phyloP scores from a whole-genome alignment of 176 grass and related monocot species.

The Calamus simplicifolius region DNA sequence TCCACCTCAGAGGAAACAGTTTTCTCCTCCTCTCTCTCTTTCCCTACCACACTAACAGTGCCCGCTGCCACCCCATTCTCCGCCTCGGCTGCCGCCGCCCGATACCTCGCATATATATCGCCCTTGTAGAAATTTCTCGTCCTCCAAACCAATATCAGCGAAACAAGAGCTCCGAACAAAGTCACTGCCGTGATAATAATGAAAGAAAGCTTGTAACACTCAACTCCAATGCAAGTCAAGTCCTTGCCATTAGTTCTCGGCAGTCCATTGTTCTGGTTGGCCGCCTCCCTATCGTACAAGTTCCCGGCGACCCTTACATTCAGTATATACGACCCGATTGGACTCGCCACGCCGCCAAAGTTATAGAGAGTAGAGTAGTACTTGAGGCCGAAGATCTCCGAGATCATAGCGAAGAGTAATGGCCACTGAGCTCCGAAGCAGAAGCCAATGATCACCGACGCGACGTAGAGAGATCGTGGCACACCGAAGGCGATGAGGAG shows the following conservation, averaged over 20 bases:
- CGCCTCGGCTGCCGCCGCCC: constrained; percentile 18
- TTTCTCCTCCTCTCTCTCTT: no score
- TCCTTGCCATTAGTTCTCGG: neutral
- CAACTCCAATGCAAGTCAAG: constrained; percentile 48
- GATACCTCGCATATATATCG: constrained; percentile 58
- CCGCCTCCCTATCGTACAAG: constrained; percentile 54
- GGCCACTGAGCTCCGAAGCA: constrained; percentile 83
- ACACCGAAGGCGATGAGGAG: constrained; percentile 74
- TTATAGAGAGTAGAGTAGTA: constrained; percentile 87
- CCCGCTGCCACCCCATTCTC: constrained; percentile 2
- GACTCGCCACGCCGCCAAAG: constrained; percentile 60
- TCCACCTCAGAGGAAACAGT: no score
- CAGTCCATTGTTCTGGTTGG: constrained; percentile 30
- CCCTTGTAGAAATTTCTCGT: constrained; percentile 51
- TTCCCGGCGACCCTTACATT: constrained; percentile 46
- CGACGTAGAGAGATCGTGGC: constrained; percentile 33
- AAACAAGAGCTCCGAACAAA: constrained; percentile 34
- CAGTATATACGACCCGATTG: constrained; percentile 57
- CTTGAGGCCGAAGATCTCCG: constrained; percentile 75
- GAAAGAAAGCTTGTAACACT: constrained; percentile 49
- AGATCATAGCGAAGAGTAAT: constrained; percentile 71
- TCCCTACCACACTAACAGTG: no score
- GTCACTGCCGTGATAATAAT: constrained; percentile 53
- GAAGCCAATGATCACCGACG: constrained; percentile 51
- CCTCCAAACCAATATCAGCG: constrained; percentile 50